Evolutionary conservation across 2,329 filamentous ascomycete species (phyloP), one percentile per base, ranked within the genome.

Genomic region (Xylariaceae sp.): DNA sequence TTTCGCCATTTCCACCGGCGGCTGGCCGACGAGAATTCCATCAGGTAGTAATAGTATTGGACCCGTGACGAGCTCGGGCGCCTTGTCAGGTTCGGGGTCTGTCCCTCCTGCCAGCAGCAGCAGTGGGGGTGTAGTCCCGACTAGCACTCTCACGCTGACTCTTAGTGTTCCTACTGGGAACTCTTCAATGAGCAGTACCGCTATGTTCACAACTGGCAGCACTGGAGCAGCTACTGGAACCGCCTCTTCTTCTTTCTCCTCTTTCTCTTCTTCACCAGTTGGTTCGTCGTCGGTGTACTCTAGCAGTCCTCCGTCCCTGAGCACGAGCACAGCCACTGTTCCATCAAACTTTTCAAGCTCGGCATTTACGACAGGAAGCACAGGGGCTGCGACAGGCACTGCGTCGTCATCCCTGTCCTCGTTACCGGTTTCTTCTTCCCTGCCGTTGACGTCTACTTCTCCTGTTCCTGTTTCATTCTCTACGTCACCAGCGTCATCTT

Each of bases 121-220:
- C 11, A 42, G 40, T 20, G 25, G 20, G 19, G 22, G 19, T n/a
- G 14, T 14, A 10, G 20, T n/a, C 6, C 33, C 39, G 4, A 22
- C 27, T 19, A 36, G 16, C 23, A 52, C 52, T 19, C n/a, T 48
- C 27, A 49, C 47, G n/a, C 7, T 42, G 14, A 37, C 37, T 29
- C 6, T 32, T n/a, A n/a, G n/a, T 5, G 16, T 37, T 5, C 19
- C n/a, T 14, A 27, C 38, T 25, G 20, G 8, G 19, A 39, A 4
- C 5, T 40, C 45, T 25, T 19, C 38, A n/a, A 53, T 48, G 6
- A 49, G 29, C 34, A 21, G 43, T 3, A n/a, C n/a, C n/a, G n/a
- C n/a, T n/a, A 6, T 34, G 8, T 35, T 43, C 38, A 43, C 51
- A 14, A 45, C 48, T n/a, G 45, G 45, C n/a, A 54, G 49, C 23